Evolutionary conservation across 164 flowering plant genomes (phyloP).

Genomic region (Saururus chinensis): DNA sequence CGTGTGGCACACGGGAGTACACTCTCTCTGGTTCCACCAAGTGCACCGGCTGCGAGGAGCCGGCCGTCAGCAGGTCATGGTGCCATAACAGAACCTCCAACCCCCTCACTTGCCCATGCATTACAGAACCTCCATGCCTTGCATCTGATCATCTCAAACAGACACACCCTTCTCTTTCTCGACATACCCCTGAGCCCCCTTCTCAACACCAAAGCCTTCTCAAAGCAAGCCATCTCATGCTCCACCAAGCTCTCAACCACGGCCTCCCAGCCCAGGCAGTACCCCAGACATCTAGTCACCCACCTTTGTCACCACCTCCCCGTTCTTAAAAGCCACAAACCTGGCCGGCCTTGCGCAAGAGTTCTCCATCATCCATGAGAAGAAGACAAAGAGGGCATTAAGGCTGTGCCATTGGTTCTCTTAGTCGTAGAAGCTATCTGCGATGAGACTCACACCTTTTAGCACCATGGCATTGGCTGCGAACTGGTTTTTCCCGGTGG

Average conservation of each 20-base stretch:
- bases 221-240: conserved; percentile 7
- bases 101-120: not conserved
- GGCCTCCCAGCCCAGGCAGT: conserved; percentile 4
- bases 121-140: conserved; percentile 9
- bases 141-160: conserved; percentile 10
- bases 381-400: conserved; percentile 6
- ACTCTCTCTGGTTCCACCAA: too few species aligned
- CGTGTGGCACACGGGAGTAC: too few species aligned
- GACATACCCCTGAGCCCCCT: conserved; percentile 9
- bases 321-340: conserved; percentile 6
- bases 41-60: too few species aligned
- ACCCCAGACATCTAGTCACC: conserved; percentile 4
- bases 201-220: conserved; percentile 10
- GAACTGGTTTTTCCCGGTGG: not conserved
- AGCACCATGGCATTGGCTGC: not conserved
- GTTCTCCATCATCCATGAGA: conserved; percentile 7
- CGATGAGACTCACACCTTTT: conserved; percentile 3
- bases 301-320: conserved; percentile 2
- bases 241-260: conserved; percentile 4
- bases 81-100: not conserved
- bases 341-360: conserved; percentile 3
- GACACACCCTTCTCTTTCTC: conserved; percentile 3
- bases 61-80: too few species aligned
- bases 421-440: conserved; percentile 10
- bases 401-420: conserved; percentile 12